Base-by-base conservation (phyloP, 2,329 filamentous ascomycete species). In the Elsinoe batatas region DNA sequence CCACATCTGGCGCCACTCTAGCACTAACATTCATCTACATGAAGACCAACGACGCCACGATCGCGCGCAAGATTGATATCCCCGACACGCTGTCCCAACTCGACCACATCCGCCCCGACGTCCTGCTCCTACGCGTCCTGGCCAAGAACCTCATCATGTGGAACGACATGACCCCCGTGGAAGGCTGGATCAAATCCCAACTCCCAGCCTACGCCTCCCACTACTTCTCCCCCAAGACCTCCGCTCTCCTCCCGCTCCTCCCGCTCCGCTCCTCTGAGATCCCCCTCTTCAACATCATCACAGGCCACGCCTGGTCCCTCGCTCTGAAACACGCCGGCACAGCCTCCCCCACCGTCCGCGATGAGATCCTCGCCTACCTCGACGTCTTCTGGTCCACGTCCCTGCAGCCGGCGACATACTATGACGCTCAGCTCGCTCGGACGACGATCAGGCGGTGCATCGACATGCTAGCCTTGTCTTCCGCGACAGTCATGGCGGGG, bases 141-240 rank as follows among this genome's bases (percentile, higher is more conserved):
- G 87, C 93, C 10, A 88, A 86, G 66, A 89, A 97, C 67, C 69
- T 98, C 37, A 95, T 98, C 61, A 82, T 97, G 72, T 98, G 93
- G 93, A 86, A 86, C 60, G 76, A 81, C 58, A 93, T 98, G 53
- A 76, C 42, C 13, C 57, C 58, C 12, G 83, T 77, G 1, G 77
- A 84, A 60, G 74, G 78, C n/a, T 97, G 91, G 88, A 80, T 96
- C 53, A 74, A 80, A 53, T 74, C 74, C 36, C 90, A 82, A 59
- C 75, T 96, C 1, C 91, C 91, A 1, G 76, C 82, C 11, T 93
- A 91, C 63, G 42, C 54, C 8, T 17, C 38, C 20, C 46, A 53
- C 30, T 56, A 58, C 26, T 57, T 58, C 20, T 44, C 54, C 8
- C 32, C 26, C 4, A 53, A 33, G 17, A 38, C 56, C 3, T 42